Evolutionary conservation across 2,329 filamentous ascomycete species (phyloP), one percentile per base, ranked within the genome.

Genomic region (Ceratocystis colombiana): DNA sequence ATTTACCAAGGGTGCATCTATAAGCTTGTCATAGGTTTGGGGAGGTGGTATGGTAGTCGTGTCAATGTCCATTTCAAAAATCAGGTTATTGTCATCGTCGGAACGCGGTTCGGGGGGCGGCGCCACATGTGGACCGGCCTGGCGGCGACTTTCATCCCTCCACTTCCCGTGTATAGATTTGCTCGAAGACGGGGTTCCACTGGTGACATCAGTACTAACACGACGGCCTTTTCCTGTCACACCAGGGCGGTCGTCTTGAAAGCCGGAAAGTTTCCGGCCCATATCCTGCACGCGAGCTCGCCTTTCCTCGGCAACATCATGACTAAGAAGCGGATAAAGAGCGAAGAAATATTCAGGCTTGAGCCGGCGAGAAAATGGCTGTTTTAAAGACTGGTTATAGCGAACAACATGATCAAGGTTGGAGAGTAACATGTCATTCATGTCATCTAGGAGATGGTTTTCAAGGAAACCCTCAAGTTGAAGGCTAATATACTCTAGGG

Each of bases 381-480:
- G 84, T 65, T 84, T 87, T 10, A 88, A 84, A 50, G 91, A 77
- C 73, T 99, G 94, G 70, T 96, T 95, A 57, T 86, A 84, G 67
- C 87, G 86, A 15, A 96, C 90, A 10, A 90, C 82, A 62, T 82
- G 79, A 73, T 96, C 90, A 2, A 99, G 80, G 65, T 96, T 90
- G 2, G 82, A 71, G 17, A 96, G 76, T n/a, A 97, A 77, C 68
- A 95, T 88, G 53, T 88, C 84, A 65, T 97, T 92, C 17, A 99
- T 82, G 67, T 90, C 88, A 70, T 95, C 89, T 2, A 99, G 80
- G 17, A 93, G 80, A 71, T 90, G 88, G 69, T 96, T 96, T 72
- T 96, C 91, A 63, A 99, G 84, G 81, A 97, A 90, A 5, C 86
- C 85, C 74, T 99, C 94, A 67, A 97, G 80, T 72, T 96, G 95